Percentiles rank a stretch among this genome's conserved stretches.
Evolutionary conservation across 148 eudicot genomes (phyloP).

Genomic region (Heliosperma pusillum): DNA sequence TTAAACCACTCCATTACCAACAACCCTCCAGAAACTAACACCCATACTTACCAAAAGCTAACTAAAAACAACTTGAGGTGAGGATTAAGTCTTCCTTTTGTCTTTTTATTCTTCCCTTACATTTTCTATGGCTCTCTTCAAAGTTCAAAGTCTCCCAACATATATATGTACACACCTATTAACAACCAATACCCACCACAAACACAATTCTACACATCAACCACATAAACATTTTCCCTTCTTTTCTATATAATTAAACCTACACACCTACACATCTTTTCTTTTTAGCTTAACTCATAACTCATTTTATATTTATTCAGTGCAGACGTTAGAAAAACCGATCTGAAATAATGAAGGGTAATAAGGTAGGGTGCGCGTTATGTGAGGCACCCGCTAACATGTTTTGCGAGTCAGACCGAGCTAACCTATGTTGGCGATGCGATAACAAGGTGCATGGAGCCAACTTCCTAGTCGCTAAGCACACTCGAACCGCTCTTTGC

Average conservation of each 20-base stretch:
- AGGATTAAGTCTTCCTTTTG: neutral
- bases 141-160: neutral
- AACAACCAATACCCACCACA: slow-evolving; percentile 1
- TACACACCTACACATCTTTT: neutral
- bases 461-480: slow-evolving; percentile 37
- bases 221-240: slow-evolving; percentile 3
- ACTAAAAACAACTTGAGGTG: slow-evolving; percentile 8
- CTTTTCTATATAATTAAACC: neutral
- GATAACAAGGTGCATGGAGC: slow-evolving; percentile 51
- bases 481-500: slow-evolving; percentile 24
- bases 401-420: slow-evolving; percentile 44
- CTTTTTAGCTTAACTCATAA: too few species aligned
- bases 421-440: slow-evolving; percentile 42
- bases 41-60: neutral
- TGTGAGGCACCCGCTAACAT: slow-evolving; percentile 3
- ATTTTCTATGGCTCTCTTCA: slow-evolving; percentile 6
- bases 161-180: slow-evolving; percentile 3
- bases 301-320: neutral
- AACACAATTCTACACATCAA: neutral
- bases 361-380: slow-evolving; percentile 27
- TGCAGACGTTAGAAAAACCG: too few species aligned
- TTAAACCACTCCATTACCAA: neutral
- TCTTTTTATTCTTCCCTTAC: neutral
- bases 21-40: neutral
- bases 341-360: neutral